These are phyloP conservation scores for Sclerospora graminicola DNA, from an alignment of 352 stramenopile species.

Conservation along the genomic window DNA sequence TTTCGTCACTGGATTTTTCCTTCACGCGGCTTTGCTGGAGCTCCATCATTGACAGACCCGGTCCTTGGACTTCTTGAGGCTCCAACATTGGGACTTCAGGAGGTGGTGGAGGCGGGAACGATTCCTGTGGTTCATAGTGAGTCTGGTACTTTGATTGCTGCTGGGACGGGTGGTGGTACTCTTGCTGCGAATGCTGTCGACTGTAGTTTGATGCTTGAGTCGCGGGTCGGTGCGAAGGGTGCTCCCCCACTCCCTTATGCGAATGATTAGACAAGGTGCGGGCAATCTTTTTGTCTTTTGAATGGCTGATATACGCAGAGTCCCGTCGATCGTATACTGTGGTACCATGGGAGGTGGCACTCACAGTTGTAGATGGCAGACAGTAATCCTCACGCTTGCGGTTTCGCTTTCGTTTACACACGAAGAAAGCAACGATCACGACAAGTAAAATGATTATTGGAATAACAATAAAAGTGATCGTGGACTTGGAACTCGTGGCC, in stretches of 20 bases:
- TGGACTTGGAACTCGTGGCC: too few relatives aligned
- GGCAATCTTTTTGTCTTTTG: slow-evolving; percentile 8
- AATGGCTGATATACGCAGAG: slow-evolving; percentile 12
- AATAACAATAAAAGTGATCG: too few relatives aligned
- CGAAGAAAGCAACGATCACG: slow-evolving; percentile 33
- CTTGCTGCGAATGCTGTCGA: slow-evolving; percentile 8
- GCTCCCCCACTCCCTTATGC: slow-evolving; percentile 7
- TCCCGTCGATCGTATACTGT: slow-evolving; percentile 13
- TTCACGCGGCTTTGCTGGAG: slow-evolving; percentile 18
- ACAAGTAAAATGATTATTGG: slow-evolving; percentile 41
- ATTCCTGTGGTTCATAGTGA: slow-evolving; percentile 9
- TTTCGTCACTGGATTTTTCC: slow-evolving; percentile 9
- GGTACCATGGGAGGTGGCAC: slow-evolving; percentile 8
- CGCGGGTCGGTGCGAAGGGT: slow-evolving; percentile 14
- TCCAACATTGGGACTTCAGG: slow-evolving; percentile 21
- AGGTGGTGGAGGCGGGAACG: slow-evolving; percentile 16
- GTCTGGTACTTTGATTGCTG: slow-evolving; percentile 10
- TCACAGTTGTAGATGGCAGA: slow-evolving; percentile 10
- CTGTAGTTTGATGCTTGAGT: slow-evolving; percentile 21
- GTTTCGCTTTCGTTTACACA: slow-evolving; percentile 38
- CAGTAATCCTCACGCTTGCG: slow-evolving; percentile 12
- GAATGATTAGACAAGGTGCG: background rate
- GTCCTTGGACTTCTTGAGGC: slow-evolving; percentile 11
- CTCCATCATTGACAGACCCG: slow-evolving; percentile 21
- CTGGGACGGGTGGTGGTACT: background rate